Percentiles rank a stretch among this genome's conserved stretches.
These are phyloP conservation scores for Nakaseomyces delphensis DNA, from an alignment of 1,139 yeast genomes.

Conservation along the genomic window DNA sequence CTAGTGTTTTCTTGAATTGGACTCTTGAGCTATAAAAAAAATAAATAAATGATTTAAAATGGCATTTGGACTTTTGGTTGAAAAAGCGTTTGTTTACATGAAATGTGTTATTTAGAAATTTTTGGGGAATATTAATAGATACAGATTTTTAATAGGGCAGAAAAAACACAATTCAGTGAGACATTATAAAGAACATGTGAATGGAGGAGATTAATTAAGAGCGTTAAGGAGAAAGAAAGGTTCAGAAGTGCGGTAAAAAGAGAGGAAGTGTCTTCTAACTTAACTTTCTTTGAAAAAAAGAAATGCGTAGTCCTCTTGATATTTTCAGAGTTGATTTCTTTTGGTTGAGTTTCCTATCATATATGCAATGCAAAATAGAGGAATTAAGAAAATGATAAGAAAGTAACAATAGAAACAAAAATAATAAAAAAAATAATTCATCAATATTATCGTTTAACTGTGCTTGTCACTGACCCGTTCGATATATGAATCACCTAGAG, in stretches of 20 bases:
- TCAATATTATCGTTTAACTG: background rate
- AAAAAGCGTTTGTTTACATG: too few species aligned
- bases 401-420: background rate
- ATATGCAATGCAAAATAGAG: background rate
- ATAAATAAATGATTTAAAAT: too few species aligned
- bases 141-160: background rate
- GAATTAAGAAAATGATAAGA: background rate
- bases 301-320: background rate
- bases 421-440: background rate
- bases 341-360: background rate
- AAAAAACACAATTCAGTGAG: background rate
- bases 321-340: background rate
- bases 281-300: too few species aligned
- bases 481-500: constrained; percentile 14
- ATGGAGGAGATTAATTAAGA: too few species aligned
- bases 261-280: too few species aligned
- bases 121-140: background rate
- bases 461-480: constrained; percentile 4
- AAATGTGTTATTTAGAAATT: too few species aligned
- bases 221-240: too few species aligned
- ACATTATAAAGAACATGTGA: too few species aligned
- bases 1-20: background rate
- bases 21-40: background rate
- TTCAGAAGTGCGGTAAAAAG: background rate
- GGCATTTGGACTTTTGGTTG: too few species aligned